Conservation (phyloP, 805 yeast genomes). For the Metschnikowia noctiluminum region DNA sequence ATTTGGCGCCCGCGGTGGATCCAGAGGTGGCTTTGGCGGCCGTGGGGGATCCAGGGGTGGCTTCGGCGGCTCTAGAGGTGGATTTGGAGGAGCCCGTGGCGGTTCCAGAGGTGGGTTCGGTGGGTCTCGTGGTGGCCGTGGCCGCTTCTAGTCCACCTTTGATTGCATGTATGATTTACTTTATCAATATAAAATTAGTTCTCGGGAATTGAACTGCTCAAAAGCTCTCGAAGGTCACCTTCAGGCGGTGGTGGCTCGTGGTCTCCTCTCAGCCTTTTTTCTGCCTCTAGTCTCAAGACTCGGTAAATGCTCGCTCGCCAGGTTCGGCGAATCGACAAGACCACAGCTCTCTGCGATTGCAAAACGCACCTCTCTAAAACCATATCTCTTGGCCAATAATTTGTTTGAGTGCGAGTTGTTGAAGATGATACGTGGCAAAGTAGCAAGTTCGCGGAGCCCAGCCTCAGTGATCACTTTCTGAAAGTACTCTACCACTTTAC, state of each 20-base stretch:
- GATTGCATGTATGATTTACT: slow-evolving; percentile 15
- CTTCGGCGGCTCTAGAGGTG: slow-evolving; percentile 40
- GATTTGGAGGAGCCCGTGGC: slow-evolving; percentile 24
- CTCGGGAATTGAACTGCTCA: not conserved
- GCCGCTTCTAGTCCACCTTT: slow-evolving; percentile 17
- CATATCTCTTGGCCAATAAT: slow-evolving; percentile 40
- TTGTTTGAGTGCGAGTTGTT: slow-evolving; percentile 46
- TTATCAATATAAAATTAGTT: slow-evolving; percentile 6
- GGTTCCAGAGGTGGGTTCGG: slow-evolving; percentile 37
- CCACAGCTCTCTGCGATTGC: slow-evolving; percentile 56
- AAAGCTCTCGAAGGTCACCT: not conserved
- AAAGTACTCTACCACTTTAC: slow-evolving; percentile 25
- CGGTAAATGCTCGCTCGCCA: not conserved
- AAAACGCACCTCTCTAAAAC: slow-evolving; percentile 50
- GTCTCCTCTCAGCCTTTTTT: slow-evolving; percentile 3
- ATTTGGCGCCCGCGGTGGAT: slow-evolving; percentile 27
- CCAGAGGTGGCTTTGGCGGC: slow-evolving; percentile 35
- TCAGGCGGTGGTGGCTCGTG: not conserved
- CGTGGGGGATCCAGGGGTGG: slow-evolving; percentile 19
- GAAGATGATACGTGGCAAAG: slow-evolving; percentile 46
- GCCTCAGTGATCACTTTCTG: slow-evolving; percentile 35
- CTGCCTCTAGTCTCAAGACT: not conserved
- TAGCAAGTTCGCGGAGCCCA: slow-evolving; percentile 33
- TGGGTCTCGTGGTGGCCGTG: slow-evolving; percentile 20
- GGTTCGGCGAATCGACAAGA: slow-evolving; percentile 13